Evolutionary conservation across 2,329 filamentous ascomycete species (phyloP).

Genomic region (Nannizzia gypsea): DNA sequence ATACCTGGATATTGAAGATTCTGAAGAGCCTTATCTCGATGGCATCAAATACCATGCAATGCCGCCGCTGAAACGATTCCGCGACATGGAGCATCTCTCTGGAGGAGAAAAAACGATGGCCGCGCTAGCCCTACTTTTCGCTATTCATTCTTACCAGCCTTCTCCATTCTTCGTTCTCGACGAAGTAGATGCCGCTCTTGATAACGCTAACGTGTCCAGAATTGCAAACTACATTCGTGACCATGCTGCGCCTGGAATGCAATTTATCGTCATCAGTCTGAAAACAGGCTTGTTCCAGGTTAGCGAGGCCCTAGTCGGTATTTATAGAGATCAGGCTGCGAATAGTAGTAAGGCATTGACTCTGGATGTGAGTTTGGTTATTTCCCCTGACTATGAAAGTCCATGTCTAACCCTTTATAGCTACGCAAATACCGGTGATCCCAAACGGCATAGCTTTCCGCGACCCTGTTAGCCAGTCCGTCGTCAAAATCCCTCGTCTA

Average conservation of each 20-base stretch:
- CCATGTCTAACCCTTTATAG: conserved; percentile 6
- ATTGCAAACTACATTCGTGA: conserved; percentile 94
- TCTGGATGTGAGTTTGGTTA: conserved; percentile 65
- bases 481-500: too few species aligned
- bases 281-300: conserved; percentile 95
- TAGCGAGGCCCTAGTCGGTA: conserved; percentile 87
- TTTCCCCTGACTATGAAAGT: not conserved
- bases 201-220: conserved; percentile 92
- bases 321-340: conserved; percentile 86
- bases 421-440: conserved; percentile 16
- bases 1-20: conserved; percentile 90
- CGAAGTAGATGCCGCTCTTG: conserved; percentile 94
- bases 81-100: conserved; percentile 96
- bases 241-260: conserved; percentile 92
- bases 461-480: too few species aligned
- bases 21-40: conserved; percentile 88
- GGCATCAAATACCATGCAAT: conserved; percentile 98
- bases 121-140: conserved; percentile 87
- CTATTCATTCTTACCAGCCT: conserved; percentile 91
- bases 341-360: conserved; percentile 89
- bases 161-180: conserved; percentile 96
- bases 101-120: conserved; percentile 99
- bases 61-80: conserved; percentile 94
- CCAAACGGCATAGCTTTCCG: not conserved
- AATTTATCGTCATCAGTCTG: conserved; percentile 95